Evolutionary conservation across 2,329 filamentous ascomycete species (phyloP).

Genomic region (Penicillium sp.): DNA sequence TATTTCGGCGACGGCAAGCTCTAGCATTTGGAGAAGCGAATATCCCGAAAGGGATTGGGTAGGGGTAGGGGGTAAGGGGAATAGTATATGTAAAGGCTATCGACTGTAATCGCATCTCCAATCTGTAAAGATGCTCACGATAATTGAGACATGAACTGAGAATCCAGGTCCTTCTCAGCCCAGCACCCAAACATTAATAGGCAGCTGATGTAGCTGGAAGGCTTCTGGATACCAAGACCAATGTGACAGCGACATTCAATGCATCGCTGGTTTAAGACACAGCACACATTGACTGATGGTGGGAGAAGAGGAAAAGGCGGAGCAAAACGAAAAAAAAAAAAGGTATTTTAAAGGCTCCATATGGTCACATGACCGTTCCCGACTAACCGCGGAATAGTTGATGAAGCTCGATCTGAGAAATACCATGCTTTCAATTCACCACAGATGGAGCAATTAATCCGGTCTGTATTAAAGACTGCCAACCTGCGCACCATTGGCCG

Average conservation of each 20-base stretch:
- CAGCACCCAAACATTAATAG: constrained; percentile 15
- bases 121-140: neutral
- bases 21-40: constrained; percentile 47
- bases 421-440: constrained; percentile 4
- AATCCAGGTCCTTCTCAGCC: neutral
- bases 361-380: constrained; percentile 10
- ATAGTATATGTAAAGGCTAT: neutral
- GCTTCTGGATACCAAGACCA: neutral
- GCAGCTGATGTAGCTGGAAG: constrained; percentile 1
- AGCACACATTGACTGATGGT: neutral
- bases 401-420: constrained; percentile 1
- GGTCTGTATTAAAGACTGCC: constrained; percentile 19
- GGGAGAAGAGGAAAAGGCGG: neutral
- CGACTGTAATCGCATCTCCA: neutral
- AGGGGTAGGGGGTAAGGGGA: neutral
- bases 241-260: neutral
- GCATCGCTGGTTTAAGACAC: neutral
- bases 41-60: constrained; percentile 5
- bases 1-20: constrained; percentile 46
- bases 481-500: constrained; percentile 22
- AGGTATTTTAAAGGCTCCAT: constrained; percentile 12
- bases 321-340: constrained; percentile 8
- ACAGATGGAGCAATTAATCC: constrained; percentile 26
- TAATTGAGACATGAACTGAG: neutral
- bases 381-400: constrained; percentile 2